Evolutionary conservation across 345 rosid species (phyloP), one percentile per base, ranked within the genome.

Genomic region (Brassica juncea): DNA sequence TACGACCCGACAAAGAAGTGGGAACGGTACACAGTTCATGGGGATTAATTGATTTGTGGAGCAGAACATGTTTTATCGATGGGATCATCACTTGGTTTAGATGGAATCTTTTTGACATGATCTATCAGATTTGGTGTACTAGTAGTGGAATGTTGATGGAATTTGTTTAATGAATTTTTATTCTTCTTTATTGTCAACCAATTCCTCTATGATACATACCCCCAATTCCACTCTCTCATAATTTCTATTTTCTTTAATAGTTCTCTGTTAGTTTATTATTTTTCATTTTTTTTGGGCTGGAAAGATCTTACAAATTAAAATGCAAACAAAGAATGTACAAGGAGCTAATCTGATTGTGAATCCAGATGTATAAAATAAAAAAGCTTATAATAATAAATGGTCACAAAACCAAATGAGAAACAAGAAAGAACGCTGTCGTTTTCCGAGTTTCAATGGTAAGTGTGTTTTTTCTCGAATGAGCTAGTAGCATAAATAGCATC

Each of bases 11-110:
- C 97, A 1, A 89, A 76, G 88, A 94, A 89, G 83, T 94, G 97
- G 97, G 97, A 92, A 84, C 94, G 97, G 2, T 94, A 92, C 84
- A 94, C 98, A 62, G 90, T 94, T 77, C 98, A 94, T 9, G 98
- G 98, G 1, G 97, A 94, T 76, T 94, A 97, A 94, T 76, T 94
- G 78, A 92, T 76, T 15, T 39, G 31, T 54, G 39, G 10, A 6
- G 60, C 10, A 54, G 23, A 16, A 54, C 23, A 16, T 54, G 25
- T 16, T 54, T 16, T 54, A n/a, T n/a, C 15, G 57, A 52, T 52
- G 57, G 57, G 57, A 52, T n/a, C 19, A 15, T 52, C 8, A 52
- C 57, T n/a, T 52, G 57, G 57, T 52, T n/a, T n/a, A 52, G 21
- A 10, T 60, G 63, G 30, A 49, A 69, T 68, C 72, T 16, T 16